Conservation (phyloP, 73 alveolate species). For the Paramecium octaurelia region DNA sequence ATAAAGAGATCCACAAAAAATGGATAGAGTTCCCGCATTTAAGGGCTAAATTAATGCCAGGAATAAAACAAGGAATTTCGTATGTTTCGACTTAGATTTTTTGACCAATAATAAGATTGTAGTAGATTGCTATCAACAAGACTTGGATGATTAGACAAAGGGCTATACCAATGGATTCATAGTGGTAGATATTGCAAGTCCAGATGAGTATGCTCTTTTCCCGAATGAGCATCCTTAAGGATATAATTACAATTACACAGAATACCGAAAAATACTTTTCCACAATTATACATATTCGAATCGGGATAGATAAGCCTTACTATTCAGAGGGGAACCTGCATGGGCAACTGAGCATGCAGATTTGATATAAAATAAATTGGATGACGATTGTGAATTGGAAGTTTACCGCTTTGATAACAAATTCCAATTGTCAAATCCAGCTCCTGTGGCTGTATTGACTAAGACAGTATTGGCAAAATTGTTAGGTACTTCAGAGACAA, state of each 20-base stretch:
- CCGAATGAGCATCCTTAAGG: background rate
- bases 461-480: background rate
- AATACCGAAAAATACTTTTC: background rate
- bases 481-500: background rate
- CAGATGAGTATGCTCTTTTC: background rate
- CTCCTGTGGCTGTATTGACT: background rate
- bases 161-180: background rate
- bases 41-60: background rate
- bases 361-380: background rate
- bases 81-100: background rate
- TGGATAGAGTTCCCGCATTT: background rate
- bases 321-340: constrained; percentile 1
- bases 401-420: background rate
- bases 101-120: background rate
- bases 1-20: background rate
- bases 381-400: constrained; percentile 6
- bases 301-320: background rate
- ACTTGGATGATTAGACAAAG: background rate
- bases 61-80: background rate
- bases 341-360: constrained; percentile 8
- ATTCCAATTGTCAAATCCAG: background rate
- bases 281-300: background rate
- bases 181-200: background rate
- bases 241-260: background rate
- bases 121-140: background rate